A percentile compares a stretch with the other conserved stretches of the same genome.
These are phyloP conservation scores for Clarireedia sp. DNA, from an alignment of 2,329 filamentous ascomycete genomes.

Conservation along the genomic window DNA sequence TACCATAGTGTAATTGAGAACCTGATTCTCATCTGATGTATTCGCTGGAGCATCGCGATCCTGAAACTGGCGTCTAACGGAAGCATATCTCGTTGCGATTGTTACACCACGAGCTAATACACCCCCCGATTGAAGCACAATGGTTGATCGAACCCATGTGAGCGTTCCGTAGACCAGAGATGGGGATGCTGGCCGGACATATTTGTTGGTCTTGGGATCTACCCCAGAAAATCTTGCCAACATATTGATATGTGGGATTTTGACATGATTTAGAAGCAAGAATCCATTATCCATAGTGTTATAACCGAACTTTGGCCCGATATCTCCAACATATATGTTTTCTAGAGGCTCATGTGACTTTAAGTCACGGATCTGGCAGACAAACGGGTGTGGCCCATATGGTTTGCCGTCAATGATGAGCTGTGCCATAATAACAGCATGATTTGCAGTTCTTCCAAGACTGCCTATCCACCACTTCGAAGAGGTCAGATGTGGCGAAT, in stretches of 20 bases:
- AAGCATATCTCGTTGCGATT: slow-evolving; percentile 67
- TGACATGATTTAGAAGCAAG: slow-evolving; percentile 67
- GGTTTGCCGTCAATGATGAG: slow-evolving; percentile 59
- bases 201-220: slow-evolving; percentile 60
- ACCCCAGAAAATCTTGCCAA: slow-evolving; percentile 62
- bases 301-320: slow-evolving; percentile 73
- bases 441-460: slow-evolving; percentile 65
- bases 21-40: slow-evolving; percentile 59
- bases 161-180: slow-evolving; percentile 67
- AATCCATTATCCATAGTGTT: slow-evolving; percentile 81
- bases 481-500: slow-evolving; percentile 65
- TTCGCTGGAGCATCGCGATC: slow-evolving; percentile 57
- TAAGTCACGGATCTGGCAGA: slow-evolving; percentile 65
- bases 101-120: slow-evolving; percentile 69
- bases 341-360: slow-evolving; percentile 62
- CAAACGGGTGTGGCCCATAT: slow-evolving; percentile 69
- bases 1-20: slow-evolving; percentile 76
- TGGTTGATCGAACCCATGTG: slow-evolving; percentile 66
- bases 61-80: slow-evolving; percentile 70
- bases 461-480: slow-evolving; percentile 85
- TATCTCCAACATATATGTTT: slow-evolving; percentile 68
- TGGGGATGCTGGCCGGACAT: slow-evolving; percentile 57
- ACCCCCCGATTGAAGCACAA: slow-evolving; percentile 64
- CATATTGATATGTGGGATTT: slow-evolving; percentile 68
- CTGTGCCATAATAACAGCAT: slow-evolving; percentile 74